phyloP scores from a whole-genome alignment of 1,284 basidiomycete species.

The Pseudomicrostroma phylloplanum region DNA sequence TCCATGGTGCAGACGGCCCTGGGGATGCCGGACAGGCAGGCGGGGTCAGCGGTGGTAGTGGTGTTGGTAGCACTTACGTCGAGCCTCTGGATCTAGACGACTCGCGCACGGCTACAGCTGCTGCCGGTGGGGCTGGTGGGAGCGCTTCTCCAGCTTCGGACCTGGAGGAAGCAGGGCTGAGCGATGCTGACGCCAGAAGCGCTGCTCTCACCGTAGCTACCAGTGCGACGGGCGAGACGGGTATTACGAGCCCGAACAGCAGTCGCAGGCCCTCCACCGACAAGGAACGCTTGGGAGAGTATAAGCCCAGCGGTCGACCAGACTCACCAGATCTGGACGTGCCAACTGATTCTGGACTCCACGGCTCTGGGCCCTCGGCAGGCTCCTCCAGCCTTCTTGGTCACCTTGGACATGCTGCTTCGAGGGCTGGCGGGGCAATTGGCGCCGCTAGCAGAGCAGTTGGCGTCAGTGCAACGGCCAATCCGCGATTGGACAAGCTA shows the following conservation, averaged over 20 bases:
- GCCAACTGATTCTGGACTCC: conserved; percentile 17
- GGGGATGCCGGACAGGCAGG: neutral
- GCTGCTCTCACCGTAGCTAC: neutral
- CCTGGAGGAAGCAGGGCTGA: neutral
- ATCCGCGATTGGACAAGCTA: conserved; percentile 23
- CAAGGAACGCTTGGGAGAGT: too few species aligned
- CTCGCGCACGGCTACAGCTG: conserved; percentile 2
- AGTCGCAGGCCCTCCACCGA: too few species aligned
- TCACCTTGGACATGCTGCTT: conserved; percentile 51
- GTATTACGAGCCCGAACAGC: conserved; percentile 5
- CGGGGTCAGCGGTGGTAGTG: neutral
- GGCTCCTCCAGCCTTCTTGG: conserved; percentile 21
- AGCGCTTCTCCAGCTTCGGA: neutral
- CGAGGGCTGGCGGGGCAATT: conserved; percentile 62
- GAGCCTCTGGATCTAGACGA: conserved; percentile 38
- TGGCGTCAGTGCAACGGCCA: conserved; percentile 14
- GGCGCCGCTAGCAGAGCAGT: conserved; percentile 54
- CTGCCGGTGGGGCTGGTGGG: too few species aligned
- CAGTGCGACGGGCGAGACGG: neutral
- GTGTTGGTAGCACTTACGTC: conserved; percentile 17
- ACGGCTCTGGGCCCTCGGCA: conserved; percentile 21
- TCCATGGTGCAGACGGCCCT: conserved; percentile 3
- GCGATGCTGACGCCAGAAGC: too few species aligned
- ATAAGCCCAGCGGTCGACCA: too few species aligned
- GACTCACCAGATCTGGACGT: too few species aligned